Conservation (phyloP, 2,329 filamentous ascomycete genomes). For the Alternaria gansuensis region DNA sequence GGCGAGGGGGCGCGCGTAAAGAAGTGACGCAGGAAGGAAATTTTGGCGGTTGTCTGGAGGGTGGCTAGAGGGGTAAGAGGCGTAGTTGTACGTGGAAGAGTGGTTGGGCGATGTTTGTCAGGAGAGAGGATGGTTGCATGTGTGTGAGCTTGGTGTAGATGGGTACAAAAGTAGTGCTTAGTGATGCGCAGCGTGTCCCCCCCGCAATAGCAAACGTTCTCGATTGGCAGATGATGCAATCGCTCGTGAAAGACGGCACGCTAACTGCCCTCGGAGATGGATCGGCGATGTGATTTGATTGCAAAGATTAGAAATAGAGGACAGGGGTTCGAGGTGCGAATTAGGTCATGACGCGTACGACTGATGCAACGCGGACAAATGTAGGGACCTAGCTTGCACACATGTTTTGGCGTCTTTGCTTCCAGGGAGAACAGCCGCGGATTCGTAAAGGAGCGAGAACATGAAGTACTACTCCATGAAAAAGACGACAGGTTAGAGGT, state of each 20-base stretch:
- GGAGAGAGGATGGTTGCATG: not conserved
- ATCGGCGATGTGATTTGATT: slow-evolving; percentile 22
- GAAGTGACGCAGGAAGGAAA: slow-evolving; percentile 75
- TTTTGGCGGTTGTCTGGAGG: slow-evolving; percentile 56
- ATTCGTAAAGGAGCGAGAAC: not conserved
- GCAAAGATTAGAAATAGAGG: slow-evolving; percentile 12
- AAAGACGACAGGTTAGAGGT: not conserved
- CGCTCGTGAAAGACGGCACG: slow-evolving; percentile 10
- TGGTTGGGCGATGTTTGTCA: not conserved
- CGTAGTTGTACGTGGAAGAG: slow-evolving; percentile 3
- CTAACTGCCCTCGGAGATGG: slow-evolving; percentile 19
- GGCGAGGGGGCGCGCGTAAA: slow-evolving; percentile 69
- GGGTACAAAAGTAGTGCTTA: slow-evolving; percentile 34
- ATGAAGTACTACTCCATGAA: not conserved
- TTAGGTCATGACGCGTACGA: slow-evolving; percentile 17
- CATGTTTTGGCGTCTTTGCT: slow-evolving; percentile 7
- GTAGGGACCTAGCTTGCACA: slow-evolving; percentile 6
- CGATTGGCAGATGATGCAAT: slow-evolving; percentile 47
- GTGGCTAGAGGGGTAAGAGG: not conserved
- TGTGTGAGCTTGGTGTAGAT: slow-evolving; percentile 12
- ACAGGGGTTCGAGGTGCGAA: not conserved
- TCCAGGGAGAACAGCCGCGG: not conserved
- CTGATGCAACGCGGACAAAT: slow-evolving; percentile 15
- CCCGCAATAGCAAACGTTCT: slow-evolving; percentile 36
- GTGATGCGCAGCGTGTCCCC: slow-evolving; percentile 38